Percentiles rank a stretch among this genome's conserved stretches.
Conservation (phyloP, 805 yeast genomes). For the Candida xyloterini region DNA sequence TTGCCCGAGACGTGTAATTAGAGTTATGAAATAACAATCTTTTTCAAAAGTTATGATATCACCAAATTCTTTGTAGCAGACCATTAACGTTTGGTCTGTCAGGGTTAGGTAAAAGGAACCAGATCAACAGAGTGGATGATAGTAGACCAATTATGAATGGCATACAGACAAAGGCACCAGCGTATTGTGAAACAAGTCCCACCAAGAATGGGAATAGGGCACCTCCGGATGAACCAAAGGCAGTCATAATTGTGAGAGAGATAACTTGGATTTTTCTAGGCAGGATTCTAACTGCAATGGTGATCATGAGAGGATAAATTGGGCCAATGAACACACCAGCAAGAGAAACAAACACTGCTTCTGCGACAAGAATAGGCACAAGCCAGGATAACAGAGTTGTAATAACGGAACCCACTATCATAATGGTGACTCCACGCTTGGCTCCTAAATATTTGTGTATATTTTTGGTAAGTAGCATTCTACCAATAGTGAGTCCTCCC, state of each 20-base stretch:
- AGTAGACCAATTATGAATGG: constrained; percentile 44
- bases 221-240: constrained; percentile 59
- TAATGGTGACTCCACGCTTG: constrained; percentile 40
- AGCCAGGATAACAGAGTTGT: constrained; percentile 48
- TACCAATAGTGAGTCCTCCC: constrained; percentile 67
- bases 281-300: constrained; percentile 41
- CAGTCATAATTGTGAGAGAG: constrained; percentile 49
- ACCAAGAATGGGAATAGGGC: constrained; percentile 52
- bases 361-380: constrained; percentile 41
- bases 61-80: constrained; percentile 25
- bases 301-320: constrained; percentile 52
- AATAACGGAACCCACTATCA: constrained; percentile 34
- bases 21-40: neutral
- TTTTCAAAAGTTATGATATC: neutral
- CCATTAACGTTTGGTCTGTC: constrained; percentile 31
- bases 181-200: constrained; percentile 45
- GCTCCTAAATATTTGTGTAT: constrained; percentile 41
- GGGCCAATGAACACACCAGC: constrained; percentile 69
- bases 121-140: constrained; percentile 33
- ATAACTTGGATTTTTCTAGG: constrained; percentile 52
- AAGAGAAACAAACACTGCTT: constrained; percentile 45
- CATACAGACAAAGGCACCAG: constrained; percentile 48
- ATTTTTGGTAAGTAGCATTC: constrained; percentile 47
- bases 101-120: constrained; percentile 45
- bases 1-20: constrained; percentile 25